Evolutionary conservation across 352 stramenopile species (phyloP), one percentile per base, ranked within the genome.

Genomic region (Globisporangium orthogonon): DNA sequence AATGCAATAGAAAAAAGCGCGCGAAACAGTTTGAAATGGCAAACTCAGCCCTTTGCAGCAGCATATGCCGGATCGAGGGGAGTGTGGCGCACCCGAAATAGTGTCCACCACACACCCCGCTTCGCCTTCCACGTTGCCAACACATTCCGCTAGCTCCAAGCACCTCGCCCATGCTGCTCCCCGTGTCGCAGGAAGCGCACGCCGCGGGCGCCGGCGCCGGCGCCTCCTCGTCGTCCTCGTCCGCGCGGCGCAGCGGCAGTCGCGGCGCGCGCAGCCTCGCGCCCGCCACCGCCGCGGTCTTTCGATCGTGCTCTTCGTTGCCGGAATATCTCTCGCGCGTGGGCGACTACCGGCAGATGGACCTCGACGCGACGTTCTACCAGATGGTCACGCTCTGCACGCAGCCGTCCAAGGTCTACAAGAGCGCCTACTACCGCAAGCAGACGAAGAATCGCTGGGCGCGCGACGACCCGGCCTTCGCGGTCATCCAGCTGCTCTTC

Each of bases 401-500:
- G 50, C 77, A 91, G 58, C 86, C 86, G 2, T 63, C 77, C 35
- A 95, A 95, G 62, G 86, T 95, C 37, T 95, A 91, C 69, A 91
- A 91, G 63, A 94, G 82, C 60, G 81, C 81, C 1, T 91, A 91
- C 60, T 94, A 91, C 62, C 81, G 81, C 55, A 91, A 91, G 59
- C 81, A 98, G 72, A 99, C 96, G 31, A 99, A 99, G 78, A 98
- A 99, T 69, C 96, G 98, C 50, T 99, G 97, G 97, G 96, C 97
- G 17, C 73, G 97, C 50, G 97, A 99, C 65, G 93, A 98, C 66
- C 94, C 94, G 7, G 97, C 96, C 4, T 99, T 99, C 79, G 89
- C 90, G 5, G 93, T 98, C 41, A 87, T 99, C 45, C 93, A 98
- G 70, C 73, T 95, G 44, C 62, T 93, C 28, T 97, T 99, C 67